Evolutionary conservation across 73 alveolate genomes (phyloP).

Genomic region (Blepharisma japonicum): DNA sequence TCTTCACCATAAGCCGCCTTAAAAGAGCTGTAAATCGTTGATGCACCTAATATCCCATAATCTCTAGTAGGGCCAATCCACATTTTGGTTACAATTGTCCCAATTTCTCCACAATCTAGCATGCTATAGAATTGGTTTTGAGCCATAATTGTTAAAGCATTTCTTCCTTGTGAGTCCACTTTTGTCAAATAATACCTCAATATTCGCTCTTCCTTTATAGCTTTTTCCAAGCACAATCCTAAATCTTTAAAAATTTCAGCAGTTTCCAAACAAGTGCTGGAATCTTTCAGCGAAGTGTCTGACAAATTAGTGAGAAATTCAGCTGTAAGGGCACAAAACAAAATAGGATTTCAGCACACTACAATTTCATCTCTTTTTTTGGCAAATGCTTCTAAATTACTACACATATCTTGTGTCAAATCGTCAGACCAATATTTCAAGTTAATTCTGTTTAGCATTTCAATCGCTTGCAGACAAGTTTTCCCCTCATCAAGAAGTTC

Average conservation of each 20-base stretch:
- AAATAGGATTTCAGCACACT: neutral
- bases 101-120: conserved; percentile 46
- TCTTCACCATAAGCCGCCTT: conserved; percentile 38
- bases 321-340: conserved; percentile 4
- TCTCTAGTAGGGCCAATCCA: conserved; percentile 52
- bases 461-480: conserved; percentile 16
- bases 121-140: conserved; percentile 34
- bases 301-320: conserved; percentile 8
- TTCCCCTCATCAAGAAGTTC: neutral
- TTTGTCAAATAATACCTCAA: conserved; percentile 32
- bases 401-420: conserved; percentile 7
- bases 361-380: conserved; percentile 23
- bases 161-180: conserved; percentile 40
- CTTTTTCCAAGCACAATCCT: conserved; percentile 15
- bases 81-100: conserved; percentile 40
- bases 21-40: conserved; percentile 35
- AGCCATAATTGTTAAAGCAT: conserved; percentile 45
- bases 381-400: neutral
- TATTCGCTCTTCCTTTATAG: conserved; percentile 39
- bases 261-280: neutral
- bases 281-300: conserved; percentile 4
- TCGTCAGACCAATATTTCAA: neutral
- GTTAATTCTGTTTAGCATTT: conserved; percentile 9
- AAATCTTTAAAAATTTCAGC: neutral
- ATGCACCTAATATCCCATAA: conserved; percentile 38